phyloP scores from a whole-genome alignment of 1,284 basidiomycete genomes.

The Ceratobasidium sp. region DNA sequence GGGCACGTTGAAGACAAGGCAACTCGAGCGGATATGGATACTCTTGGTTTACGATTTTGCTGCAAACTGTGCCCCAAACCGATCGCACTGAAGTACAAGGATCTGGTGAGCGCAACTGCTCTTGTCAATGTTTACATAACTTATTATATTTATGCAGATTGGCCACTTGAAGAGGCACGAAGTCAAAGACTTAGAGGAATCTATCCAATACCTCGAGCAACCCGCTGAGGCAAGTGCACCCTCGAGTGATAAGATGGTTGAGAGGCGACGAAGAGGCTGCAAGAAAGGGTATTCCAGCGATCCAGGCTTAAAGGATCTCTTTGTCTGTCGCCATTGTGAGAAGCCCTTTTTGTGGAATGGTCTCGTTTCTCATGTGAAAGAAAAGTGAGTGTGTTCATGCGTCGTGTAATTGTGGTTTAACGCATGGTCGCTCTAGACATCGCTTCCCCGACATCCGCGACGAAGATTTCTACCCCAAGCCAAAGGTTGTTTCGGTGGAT shows the following conservation, averaged over 20 bases:
- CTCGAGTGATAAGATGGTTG: slow-evolving; percentile 21
- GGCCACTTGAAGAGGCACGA: slow-evolving; percentile 27
- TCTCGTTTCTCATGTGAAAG: slow-evolving; percentile 30
- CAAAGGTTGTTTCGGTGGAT: background rate
- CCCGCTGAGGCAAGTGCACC: background rate
- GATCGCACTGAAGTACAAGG: slow-evolving; percentile 8
- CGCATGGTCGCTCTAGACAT: slow-evolving; percentile 4
- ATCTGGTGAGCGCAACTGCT: background rate
- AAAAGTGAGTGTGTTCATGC: slow-evolving; percentile 19
- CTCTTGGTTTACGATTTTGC: slow-evolving; percentile 6
- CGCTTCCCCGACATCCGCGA: slow-evolving; percentile 30
- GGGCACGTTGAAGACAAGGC: slow-evolving; percentile 7
- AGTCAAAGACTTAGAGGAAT: background rate
- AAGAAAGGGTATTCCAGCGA: slow-evolving; percentile 28
- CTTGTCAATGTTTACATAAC: background rate
- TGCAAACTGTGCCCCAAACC: slow-evolving; percentile 13
- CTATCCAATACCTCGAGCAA: background rate
- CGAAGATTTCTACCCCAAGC: slow-evolving; percentile 35
- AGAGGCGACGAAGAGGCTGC: slow-evolving; percentile 24
- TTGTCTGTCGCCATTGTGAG: slow-evolving; percentile 27
- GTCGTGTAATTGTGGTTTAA: background rate
- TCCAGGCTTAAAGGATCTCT: slow-evolving; percentile 19
- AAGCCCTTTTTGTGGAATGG: slow-evolving; percentile 32
- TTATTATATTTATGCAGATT: background rate
- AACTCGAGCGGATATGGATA: slow-evolving; percentile 11